A percentile compares a stretch with the other conserved stretches of the same genome.
These are phyloP conservation scores for Cystobasidium sp. DNA, from an alignment of 1,284 basidiomycete species.

Conservation along the genomic window DNA sequence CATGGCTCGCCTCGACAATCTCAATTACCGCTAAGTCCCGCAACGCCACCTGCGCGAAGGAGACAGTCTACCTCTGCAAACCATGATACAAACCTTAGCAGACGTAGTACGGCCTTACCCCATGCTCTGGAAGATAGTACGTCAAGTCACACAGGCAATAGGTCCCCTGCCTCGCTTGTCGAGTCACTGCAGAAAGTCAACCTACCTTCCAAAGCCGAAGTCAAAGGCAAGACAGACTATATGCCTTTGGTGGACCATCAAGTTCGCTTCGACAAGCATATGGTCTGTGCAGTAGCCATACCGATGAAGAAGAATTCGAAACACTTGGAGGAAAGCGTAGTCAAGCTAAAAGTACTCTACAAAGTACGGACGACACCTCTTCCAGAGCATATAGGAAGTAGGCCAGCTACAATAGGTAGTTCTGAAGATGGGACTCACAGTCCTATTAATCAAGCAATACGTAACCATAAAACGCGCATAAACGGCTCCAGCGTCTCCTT, in stretches of 20 bases:
- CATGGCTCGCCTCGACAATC: slow-evolving; percentile 5
- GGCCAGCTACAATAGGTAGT: not conserved
- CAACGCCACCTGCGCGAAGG: not conserved
- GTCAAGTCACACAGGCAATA: not conserved
- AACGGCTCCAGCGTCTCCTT: slow-evolving; percentile 25
- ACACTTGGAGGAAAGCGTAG: slow-evolving; percentile 46
- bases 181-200: not conserved
- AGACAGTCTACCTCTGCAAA: not conserved
- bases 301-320: slow-evolving; percentile 43
- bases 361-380: slow-evolving; percentile 42
- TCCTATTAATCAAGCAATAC: not conserved
- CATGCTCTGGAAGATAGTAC: not conserved
- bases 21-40: not conserved
- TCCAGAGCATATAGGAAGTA: slow-evolving; percentile 16
- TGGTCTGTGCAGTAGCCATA: slow-evolving; percentile 51
- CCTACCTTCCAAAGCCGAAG: slow-evolving; percentile 43
- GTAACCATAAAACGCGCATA: slow-evolving; percentile 19
- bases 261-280: slow-evolving; percentile 47
- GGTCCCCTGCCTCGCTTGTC: not conserved
- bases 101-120: not conserved
- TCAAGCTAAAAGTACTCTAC: slow-evolving; percentile 49
- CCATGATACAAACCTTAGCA: not conserved
- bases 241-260: slow-evolving; percentile 47
- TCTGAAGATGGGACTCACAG: not conserved
- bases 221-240: slow-evolving; percentile 48